Conservation (phyloP, 2,329 filamentous ascomycete species). For the Myriosclerotinia scirpicola region DNA sequence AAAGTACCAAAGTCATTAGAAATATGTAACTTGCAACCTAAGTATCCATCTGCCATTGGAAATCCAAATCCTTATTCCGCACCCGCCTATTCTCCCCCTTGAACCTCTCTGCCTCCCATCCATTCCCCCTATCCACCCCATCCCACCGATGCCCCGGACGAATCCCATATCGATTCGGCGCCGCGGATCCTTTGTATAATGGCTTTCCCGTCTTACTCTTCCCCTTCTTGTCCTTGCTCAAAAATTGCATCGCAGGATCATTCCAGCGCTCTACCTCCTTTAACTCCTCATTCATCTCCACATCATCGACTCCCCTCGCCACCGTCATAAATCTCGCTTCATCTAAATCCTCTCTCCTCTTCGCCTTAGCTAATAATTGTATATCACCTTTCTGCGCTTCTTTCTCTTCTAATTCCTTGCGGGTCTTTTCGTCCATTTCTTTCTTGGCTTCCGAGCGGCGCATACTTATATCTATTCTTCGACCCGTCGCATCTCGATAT, state of each 20-base stretch:
- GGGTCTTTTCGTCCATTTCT: conserved; percentile 69
- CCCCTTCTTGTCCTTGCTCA: conserved; percentile 49
- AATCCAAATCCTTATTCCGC: conserved; percentile 77
- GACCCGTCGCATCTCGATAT: conserved; percentile 90
- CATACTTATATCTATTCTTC: conserved; percentile 92
- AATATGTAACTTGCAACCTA: conserved; percentile 44
- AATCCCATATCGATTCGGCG: conserved; percentile 93
- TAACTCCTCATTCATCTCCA: conserved; percentile 79
- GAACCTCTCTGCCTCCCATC: conserved; percentile 92
- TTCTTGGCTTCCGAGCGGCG: conserved; percentile 82
- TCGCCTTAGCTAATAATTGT: conserved; percentile 67
- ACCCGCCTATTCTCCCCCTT: conserved; percentile 77
- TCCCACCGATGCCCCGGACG: conserved; percentile 93
- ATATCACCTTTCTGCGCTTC: conserved; percentile 81
- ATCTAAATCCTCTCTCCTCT: conserved; percentile 65
- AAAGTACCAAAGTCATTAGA: neutral
- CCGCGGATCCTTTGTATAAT: conserved; percentile 73
- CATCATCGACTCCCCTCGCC: conserved; percentile 79
- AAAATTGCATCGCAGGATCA: conserved; percentile 83
- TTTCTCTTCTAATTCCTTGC: conserved; percentile 62
- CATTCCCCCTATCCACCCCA: conserved; percentile 90
- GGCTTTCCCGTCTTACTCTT: conserved; percentile 35
- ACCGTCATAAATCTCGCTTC: conserved; percentile 82
- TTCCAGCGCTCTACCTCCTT: conserved; percentile 82
- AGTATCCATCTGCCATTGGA: conserved; percentile 96